Evolutionary conservation across 495 filamentous ascomycete genomes (phyloP).

Genomic region (Sordaria brevicollis): DNA sequence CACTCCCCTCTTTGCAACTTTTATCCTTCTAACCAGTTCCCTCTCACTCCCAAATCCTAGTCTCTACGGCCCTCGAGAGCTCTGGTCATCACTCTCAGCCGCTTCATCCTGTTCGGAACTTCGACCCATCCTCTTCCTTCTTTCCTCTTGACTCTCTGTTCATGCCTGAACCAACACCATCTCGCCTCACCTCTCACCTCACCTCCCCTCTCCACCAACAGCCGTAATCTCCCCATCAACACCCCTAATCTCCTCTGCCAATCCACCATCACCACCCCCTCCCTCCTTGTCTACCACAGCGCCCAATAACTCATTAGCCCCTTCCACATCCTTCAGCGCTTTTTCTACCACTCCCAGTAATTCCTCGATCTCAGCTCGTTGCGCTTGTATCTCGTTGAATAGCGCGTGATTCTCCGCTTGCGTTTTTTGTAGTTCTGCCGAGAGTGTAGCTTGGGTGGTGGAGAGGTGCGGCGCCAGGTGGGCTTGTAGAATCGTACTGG

Average conservation of each 20-base stretch:
- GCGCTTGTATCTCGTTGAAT: conserved; percentile 49
- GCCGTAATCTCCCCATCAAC: conserved; percentile 35
- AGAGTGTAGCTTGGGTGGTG: conserved; percentile 49
- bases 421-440: conserved; percentile 49
- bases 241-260: conserved; percentile 36
- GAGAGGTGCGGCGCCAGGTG: conserved; percentile 61
- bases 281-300: conserved; percentile 33
- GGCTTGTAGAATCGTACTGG: conserved; percentile 52
- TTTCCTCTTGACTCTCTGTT: neutral
- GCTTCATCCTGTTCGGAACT: neutral
- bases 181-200: neutral
- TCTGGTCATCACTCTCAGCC: no score
- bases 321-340: conserved; percentile 60
- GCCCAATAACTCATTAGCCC: conserved; percentile 40
- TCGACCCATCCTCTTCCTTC: neutral
- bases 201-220: conserved; percentile 7
- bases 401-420: conserved; percentile 56
- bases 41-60: neutral
- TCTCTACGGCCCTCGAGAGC: no score
- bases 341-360: conserved; percentile 55
- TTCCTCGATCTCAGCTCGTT: conserved; percentile 63
- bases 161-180: neutral
- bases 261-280: no score
- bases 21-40: no score
- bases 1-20: no score